Evolutionary conservation across 306 rosid genomes (phyloP), one percentile per base, ranked within the genome.

Genomic region (Acacia confusa): DNA sequence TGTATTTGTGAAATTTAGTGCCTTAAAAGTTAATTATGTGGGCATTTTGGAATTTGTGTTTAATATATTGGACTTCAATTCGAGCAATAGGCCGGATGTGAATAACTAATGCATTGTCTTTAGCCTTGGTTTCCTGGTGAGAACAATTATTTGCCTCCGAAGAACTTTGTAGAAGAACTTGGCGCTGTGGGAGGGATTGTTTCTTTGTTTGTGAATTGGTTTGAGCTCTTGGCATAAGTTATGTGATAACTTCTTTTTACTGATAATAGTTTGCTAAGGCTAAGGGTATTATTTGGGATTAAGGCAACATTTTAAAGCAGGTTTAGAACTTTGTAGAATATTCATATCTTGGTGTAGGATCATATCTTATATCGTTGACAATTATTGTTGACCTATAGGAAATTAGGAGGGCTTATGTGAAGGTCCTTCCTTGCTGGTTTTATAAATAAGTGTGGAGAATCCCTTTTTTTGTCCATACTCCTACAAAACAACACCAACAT

Each of bases 401-500:
- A 36, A 36, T 36, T 36, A 36, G 38, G 78, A 90, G 28, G 97
- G 95, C 78, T 90, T 91, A 75, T 90, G 97, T 19, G 97, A 90
- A 71, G 93, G 97, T 34, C 97, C 96, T 71, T 92, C 97, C 87
- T 93, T 95, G 73, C 81, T 82, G 64, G 98, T 95, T 79, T 95
- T 97, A 40, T 95, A 95, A 15, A 92, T 94, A 68, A 97, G 99
- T 19, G 96, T 90, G 3, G 90, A 38, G 47, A 88, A 84, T 44
- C 94, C 97, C 2, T 85, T 81, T 52, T 91, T 93, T 78, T 95
- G 97, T 17, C 97, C 89, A 77, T 95, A 93, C 89, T 90, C 97
- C 82, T 93, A 97, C 81, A 2, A 11, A 36, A 60, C 17, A 10
- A 24, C 17, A 25, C 7, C 32, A 10, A 55, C 17, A 11, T 24